Base-by-base conservation (phyloP, 129 eudicot species). In the Oenanthe sinensis region DNA sequence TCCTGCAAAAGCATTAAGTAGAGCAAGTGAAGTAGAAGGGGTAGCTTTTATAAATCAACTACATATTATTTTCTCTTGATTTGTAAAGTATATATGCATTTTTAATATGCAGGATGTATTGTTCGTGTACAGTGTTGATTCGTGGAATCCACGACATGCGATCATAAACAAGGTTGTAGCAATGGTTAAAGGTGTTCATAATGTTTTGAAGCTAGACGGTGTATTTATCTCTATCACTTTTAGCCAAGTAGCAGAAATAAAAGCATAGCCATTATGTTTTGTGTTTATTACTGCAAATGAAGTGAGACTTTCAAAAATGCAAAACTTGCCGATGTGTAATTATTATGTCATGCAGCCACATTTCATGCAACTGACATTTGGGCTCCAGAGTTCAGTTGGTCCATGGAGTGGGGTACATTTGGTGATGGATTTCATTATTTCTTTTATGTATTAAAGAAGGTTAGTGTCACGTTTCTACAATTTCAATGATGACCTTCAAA, bases 41-140 rank as follows among this genome's bases (percentile, higher is more conserved):
- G 36, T 24, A 55, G 65, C 24, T 26, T 5, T 16, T 55, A 55
- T 4, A 7, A 58, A 16, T 17, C 20, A 30, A 30, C 72, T 8
- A 30, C 42, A 14, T 28, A 11, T 67, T 30, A 67, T 28, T 28
- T 42, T 77, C 39, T 58, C 47, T 83, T 33, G n/a, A 71, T 62
- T 65, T 73, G 79, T 37, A 79, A 62, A 81, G 77, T 77, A 80
- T 79, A 77, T 79, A 76, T 85, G 79, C 74, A 77, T 63, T 79
- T 79, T 76, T 63, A 84, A 81, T 75, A 79, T 91, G 94, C 90
- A 95, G 99, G 99, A 95, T 90, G 99, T 95, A 71, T 87, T 95
- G 87, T 95, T 95, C 91, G 97, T 95, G 87, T 95, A 95, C 90
- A 88, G 97, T 85, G 99, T 97, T 42, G 97, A 95, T 81, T 97